phyloP scores from a whole-genome alignment of 345 rosid genomes.

The Lepidium sativum region DNA sequence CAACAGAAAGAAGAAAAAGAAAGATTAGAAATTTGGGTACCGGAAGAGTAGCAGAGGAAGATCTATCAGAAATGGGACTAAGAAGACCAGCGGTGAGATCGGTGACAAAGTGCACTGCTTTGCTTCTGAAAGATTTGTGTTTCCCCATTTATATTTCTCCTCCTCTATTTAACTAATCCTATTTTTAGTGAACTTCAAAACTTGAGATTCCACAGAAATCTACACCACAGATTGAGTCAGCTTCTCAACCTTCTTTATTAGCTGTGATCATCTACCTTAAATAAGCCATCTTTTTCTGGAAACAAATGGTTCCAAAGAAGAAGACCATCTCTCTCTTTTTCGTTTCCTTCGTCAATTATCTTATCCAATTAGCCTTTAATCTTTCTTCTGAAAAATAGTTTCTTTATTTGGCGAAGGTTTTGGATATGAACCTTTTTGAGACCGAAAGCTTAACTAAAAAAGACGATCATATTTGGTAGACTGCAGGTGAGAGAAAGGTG shows the following conservation, averaged over 20 bases:
- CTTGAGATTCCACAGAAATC: slow-evolving; percentile 11
- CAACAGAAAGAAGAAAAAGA: background rate
- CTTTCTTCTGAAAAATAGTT: background rate
- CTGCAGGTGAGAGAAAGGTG: slow-evolving; percentile 8
- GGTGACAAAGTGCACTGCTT: slow-evolving; percentile 89
- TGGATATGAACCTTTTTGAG: background rate
- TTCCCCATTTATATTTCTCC: slow-evolving; percentile 37
- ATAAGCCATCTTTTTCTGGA: background rate
- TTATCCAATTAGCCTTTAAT: background rate
- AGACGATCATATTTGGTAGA: background rate
- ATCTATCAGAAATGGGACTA: slow-evolving; percentile 88
- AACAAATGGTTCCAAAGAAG: background rate
- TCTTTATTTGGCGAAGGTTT: background rate
- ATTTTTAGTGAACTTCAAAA: slow-evolving; percentile 16
- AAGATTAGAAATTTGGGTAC: slow-evolving; percentile 25
- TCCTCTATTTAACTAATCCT: background rate
- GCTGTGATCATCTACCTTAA: slow-evolving; percentile 14
- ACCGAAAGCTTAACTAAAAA: slow-evolving; percentile 15
- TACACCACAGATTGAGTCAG: slow-evolving; percentile 15
- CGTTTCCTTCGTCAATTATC: background rate
- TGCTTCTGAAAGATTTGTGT: slow-evolving; percentile 69
- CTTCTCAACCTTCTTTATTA: background rate
- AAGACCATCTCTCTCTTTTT: background rate
- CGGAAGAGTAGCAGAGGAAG: slow-evolving; percentile 36
- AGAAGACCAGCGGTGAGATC: slow-evolving; percentile 90